Percentiles rank a stretch among this genome's conserved stretches.
phyloP scores from a whole-genome alignment of 2,329 filamentous ascomycete genomes.

The Xylaria sp. region DNA sequence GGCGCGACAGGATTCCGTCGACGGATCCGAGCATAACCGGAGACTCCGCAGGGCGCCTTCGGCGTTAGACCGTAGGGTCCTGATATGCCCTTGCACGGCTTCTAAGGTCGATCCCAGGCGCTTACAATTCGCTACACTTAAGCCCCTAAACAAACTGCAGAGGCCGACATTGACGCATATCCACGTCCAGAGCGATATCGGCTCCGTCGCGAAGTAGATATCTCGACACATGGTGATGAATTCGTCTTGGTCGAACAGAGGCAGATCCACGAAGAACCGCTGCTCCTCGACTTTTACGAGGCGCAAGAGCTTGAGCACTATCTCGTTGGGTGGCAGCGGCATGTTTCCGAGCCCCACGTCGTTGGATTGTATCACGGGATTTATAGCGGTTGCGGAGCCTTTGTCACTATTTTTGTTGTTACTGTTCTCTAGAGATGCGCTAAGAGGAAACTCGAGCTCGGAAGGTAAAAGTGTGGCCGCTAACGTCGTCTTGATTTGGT shows the following conservation, averaged over 20 bases:
- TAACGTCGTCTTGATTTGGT: slow-evolving; percentile 37
- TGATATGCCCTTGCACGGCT: slow-evolving; percentile 27
- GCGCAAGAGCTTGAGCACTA: slow-evolving; percentile 44
- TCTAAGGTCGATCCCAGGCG: slow-evolving; percentile 35
- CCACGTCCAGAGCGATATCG: slow-evolving; percentile 45
- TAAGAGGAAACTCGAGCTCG: slow-evolving; percentile 33
- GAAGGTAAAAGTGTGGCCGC: slow-evolving; percentile 39
- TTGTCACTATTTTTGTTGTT: slow-evolving; percentile 11
- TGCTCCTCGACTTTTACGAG: slow-evolving; percentile 42
- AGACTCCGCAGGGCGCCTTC: slow-evolving; percentile 44
- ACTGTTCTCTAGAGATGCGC: slow-evolving; percentile 11
- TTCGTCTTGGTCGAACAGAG: slow-evolving; percentile 41
- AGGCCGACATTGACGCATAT: slow-evolving; percentile 45
- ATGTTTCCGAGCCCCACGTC: slow-evolving; percentile 34
- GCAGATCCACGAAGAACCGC: slow-evolving; percentile 45
- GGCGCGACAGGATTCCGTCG: slow-evolving; percentile 43
- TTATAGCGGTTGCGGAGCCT: not conserved
- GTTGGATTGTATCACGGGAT: slow-evolving; percentile 8
- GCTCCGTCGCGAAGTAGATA: slow-evolving; percentile 47
- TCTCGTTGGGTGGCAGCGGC: slow-evolving; percentile 43
- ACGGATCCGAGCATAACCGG: slow-evolving; percentile 45
- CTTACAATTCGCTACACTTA: slow-evolving; percentile 24
- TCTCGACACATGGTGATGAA: slow-evolving; percentile 44
- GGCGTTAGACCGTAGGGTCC: slow-evolving; percentile 38
- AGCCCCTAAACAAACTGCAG: slow-evolving; percentile 40